Evolutionary conservation across 2,329 filamentous ascomycete species (phyloP), one percentile per base, ranked within the genome.

Genomic region (Pestalotiopsis sp.): DNA sequence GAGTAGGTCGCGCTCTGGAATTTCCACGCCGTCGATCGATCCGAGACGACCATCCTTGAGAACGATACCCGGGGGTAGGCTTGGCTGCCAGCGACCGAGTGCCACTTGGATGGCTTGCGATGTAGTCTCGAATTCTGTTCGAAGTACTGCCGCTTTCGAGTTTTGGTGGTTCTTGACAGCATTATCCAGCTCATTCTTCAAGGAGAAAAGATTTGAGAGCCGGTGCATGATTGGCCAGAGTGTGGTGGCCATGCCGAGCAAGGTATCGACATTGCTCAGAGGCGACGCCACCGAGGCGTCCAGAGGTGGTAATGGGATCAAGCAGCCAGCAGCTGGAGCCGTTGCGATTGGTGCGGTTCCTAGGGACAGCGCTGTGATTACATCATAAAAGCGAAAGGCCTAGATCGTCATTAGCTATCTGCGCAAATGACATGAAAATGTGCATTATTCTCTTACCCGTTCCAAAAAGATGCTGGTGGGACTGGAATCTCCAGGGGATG

Each of bases 341-440:
- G 80, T 83, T 1, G 86, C 86, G 13, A 90, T 81, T 2, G 88
- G 88, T 4, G 87, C 81, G 13, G 86, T 88, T 67, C 87, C 88
- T 64, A 90, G 84, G 0, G 88, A 91, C 38, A 91, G 79, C 1
- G 89, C 88, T 5, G 88, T 85, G 68, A 90, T 90, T 25, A 91
- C 88, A 74, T 91, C 88, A 77, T 91, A 90, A 73, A 90, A 91
- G 5, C 87, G 85, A 72, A 91, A 91, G 1, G 88, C 88, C 88
- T 90, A 67, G 38, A 17, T 25, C 39, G 31, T 11, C 38, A 71
- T 81, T 41, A 80, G 75, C 65, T 64, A 64, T 12, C 57, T 52
- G 36, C 56, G 56, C n/a, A 39, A 17, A 56, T 2, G 20, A 58
- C 12, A 25, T 17, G n/a, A 11, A 20, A 31, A 23, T 4, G 7